Base-by-base conservation (phyloP, 139 green algal genomes). In the Nannochloris sp. region DNA sequence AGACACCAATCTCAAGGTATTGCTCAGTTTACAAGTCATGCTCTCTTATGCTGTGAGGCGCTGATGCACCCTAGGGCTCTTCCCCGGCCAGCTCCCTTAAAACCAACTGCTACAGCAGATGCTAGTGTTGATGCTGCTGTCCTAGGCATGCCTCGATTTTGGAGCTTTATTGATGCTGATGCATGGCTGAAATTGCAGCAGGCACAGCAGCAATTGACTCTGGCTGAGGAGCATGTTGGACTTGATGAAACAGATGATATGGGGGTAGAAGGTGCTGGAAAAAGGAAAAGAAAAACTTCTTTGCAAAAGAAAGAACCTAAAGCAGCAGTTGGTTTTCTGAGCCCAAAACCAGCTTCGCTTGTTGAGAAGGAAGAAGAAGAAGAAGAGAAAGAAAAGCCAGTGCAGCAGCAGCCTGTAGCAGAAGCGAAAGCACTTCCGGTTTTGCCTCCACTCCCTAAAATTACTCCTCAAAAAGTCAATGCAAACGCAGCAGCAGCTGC, bases 11-110 rank as follows among this genome's bases (percentile, higher is more conserved):
- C 37, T 12, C 37, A 45, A 45, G 37, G 37, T 45, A 45, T 45
- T 9, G 12, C 12, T 45, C 12, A 12, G 37, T 12, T 19, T 12
- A 12, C 9, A 45, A 45, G 12, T 25, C 33, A 62, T 44, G 72
- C 65, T 3, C 65, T 74, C 2, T 53, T 54, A 39, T 64, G 51
- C 25, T 74, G 58, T 36, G 80, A 86, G 64, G 67, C 67, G 15
- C 64, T 86, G 54, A 45, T 86, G 60, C 67, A 79, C 45, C 80
- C 80, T 2, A 64, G 64, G 2, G 15, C 63, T 2, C n/a, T 56
- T 24, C 64, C 64, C 2, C 45, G 37, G 8, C 24, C 70, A 1
- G 35, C 60, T 13, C 37, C 68, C 9, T 6, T 46, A 2, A 24
- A 30, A 44, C 10, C 29, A 33, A n/a, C n/a, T n/a, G n/a, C n/a